Evolutionary conservation across 2,329 filamentous ascomycete genomes (phyloP), one percentile per base, ranked within the genome.

Genomic region (Dendrostoma leiphaemia): DNA sequence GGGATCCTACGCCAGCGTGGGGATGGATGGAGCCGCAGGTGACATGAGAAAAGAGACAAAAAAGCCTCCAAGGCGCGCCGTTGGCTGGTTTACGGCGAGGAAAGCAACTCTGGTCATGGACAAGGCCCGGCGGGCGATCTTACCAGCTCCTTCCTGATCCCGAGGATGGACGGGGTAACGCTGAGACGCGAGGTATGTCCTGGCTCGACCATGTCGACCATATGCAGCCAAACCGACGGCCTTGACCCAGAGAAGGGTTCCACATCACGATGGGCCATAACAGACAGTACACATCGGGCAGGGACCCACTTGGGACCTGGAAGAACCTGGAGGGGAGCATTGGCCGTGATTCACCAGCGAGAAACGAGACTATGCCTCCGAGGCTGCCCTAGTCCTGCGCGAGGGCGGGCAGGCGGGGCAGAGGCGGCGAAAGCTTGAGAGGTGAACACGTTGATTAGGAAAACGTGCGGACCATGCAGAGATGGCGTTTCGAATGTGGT

Each of bases 161-260:
- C n/a, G n/a, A n/a, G n/a, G n/a, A n/a, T n/a, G n/a, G n/a, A n/a
- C n/a, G n/a, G n/a, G n/a, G 24, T 24, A 19, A 26, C 45, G 45
- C 46, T 53, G 28, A 34, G 43, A 26, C 23, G 34, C 19, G 34
- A 34, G 23, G 31, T 44, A 35, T 48, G 23, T 31, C 24, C 38
- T 26, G 38, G 35, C 47, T 38, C 29, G 24, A 15, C 43, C 26
- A 40, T 24, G 24, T 49, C 19, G 21, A 21, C 29, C 17, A 44
- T 28, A 44, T 50, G 54, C 52, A 56, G 51, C 53, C 55, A 43
- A 54, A 61, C 60, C 60, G 62, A 56, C 46, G 54, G 51, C 46
- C 26, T 50, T 17, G 41, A 50, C 17, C 28, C 48, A 35, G 34
- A 35, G 29, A 26, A 31, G 24, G n/a, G 8, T 6, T 23, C 43